phyloP scores from a whole-genome alignment of 805 yeast genomes.

The Peterozyma xylosa region DNA sequence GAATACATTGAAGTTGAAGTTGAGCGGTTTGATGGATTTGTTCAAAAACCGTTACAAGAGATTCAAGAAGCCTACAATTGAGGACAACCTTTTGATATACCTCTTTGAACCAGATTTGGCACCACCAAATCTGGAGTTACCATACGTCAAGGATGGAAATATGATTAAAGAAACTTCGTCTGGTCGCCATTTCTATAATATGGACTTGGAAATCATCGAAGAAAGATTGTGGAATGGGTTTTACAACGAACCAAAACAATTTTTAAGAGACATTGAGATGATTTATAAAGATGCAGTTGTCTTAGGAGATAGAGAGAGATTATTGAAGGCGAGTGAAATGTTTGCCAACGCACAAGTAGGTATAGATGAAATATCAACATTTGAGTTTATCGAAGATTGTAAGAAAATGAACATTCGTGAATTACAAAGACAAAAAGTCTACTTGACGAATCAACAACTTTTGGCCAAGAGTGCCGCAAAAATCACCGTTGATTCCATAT shows the following conservation, averaged over 20 bases:
- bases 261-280: slow-evolving; percentile 74
- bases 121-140: slow-evolving; percentile 24
- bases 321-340: slow-evolving; percentile 86
- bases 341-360: slow-evolving; percentile 94
- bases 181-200: slow-evolving; percentile 68
- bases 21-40: slow-evolving; percentile 83
- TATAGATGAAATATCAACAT: slow-evolving; percentile 75
- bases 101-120: slow-evolving; percentile 58
- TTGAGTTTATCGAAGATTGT: slow-evolving; percentile 72
- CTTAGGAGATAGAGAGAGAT: slow-evolving; percentile 76
- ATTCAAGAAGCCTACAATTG: slow-evolving; percentile 85
- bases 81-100: slow-evolving; percentile 65
- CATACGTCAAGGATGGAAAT: slow-evolving; percentile 49
- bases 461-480: slow-evolving; percentile 2
- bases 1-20: slow-evolving; percentile 75
- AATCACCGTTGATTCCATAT: neutral
- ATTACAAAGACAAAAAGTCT: slow-evolving; percentile 38
- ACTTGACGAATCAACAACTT: slow-evolving; percentile 12
- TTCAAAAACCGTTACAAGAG: slow-evolving; percentile 83
- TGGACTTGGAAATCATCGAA: slow-evolving; percentile 91
- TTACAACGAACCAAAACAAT: slow-evolving; percentile 89
- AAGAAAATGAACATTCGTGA: slow-evolving; percentile 66
- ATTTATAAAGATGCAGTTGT: slow-evolving; percentile 73
- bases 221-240: slow-evolving; percentile 96
- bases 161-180: slow-evolving; percentile 78